These are phyloP conservation scores for Ceratocystis variospora DNA, from an alignment of 2,329 filamentous ascomycete genomes.

Conservation along the genomic window DNA sequence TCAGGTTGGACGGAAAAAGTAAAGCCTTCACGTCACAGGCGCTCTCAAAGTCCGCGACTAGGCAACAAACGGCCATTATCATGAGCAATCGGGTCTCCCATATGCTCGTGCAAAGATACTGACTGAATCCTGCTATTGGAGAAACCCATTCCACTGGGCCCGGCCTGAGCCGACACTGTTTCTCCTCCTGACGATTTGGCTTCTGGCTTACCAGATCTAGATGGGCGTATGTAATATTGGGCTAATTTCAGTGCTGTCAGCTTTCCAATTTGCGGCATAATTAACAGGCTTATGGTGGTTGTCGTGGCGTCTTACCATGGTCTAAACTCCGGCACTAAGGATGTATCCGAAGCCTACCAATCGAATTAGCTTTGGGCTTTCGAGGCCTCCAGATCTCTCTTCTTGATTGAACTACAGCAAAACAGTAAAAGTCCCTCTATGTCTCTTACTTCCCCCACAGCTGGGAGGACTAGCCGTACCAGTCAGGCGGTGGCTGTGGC, in stretches of 20 bases:
- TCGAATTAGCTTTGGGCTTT: not conserved
- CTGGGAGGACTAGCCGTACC: not conserved
- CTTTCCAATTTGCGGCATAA: not conserved
- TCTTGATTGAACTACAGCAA: not conserved
- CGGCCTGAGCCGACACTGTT: not conserved
- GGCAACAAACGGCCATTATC: not conserved
- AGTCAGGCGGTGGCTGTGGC: not conserved
- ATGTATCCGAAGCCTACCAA: not conserved
- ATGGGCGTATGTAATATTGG: not conserved
- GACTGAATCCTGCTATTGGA: not conserved
- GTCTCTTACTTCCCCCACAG: not conserved
- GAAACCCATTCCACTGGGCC: not conserved
- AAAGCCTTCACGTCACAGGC: not conserved
- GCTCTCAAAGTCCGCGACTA: not conserved
- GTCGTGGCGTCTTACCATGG: not conserved
- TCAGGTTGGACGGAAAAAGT: not conserved
- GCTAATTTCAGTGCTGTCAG: not conserved
- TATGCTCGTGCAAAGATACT: not conserved
- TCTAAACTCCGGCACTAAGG: not conserved
- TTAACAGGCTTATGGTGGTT: not conserved
- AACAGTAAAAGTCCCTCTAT: not conserved
- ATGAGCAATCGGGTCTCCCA: not conserved
- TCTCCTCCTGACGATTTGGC: not conserved
- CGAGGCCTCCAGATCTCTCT: not conserved
- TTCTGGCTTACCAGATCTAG: not conserved